phyloP scores from a whole-genome alignment of 192 early-diverging fungal species.

The Rhizophagus sp. region DNA sequence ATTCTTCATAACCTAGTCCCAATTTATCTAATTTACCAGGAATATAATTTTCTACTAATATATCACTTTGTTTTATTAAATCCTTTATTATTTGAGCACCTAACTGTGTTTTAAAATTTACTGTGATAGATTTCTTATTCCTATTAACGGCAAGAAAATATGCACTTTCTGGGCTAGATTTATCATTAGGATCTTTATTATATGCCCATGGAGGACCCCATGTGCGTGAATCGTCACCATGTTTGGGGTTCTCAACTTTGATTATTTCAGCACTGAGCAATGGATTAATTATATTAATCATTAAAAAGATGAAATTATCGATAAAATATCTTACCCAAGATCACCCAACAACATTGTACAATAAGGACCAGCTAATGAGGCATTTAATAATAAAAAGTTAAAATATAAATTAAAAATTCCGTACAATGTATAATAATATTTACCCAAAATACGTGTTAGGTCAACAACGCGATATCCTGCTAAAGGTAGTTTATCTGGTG shows the following conservation, averaged over 20 bases:
- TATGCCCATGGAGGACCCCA: constrained; percentile 78
- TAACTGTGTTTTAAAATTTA: constrained; percentile 73
- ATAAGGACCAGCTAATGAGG: constrained; percentile 65
- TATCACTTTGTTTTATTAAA: constrained; percentile 69
- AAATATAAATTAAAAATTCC: neutral
- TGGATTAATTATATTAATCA: neutral
- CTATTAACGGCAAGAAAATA: constrained; percentile 93
- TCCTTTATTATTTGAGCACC: constrained; percentile 68
- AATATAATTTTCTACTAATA: constrained; percentile 91
- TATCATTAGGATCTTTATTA: constrained; percentile 38
- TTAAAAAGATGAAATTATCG: neutral
- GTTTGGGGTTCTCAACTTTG: constrained; percentile 83
- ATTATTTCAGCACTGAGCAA: constrained; percentile 75
- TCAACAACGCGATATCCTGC: constrained; percentile 69
- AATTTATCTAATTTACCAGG: constrained; percentile 80
- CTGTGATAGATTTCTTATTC: constrained; percentile 87
- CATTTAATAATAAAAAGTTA: neutral
- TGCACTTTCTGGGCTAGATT: constrained; percentile 62
- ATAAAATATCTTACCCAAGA: constrained; percentile 54
- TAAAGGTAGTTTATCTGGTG: constrained; percentile 39
- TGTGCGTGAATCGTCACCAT: constrained; percentile 86
- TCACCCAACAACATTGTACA: constrained; percentile 80
- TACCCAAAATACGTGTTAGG: constrained; percentile 68
- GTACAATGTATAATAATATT: neutral
- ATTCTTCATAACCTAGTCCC: constrained; percentile 75